Percentiles rank a stretch among this genome's conserved stretches.
phyloP scores from a whole-genome alignment of 2,329 filamentous ascomycete species.

The Teratosphaeria gauchensis region DNA sequence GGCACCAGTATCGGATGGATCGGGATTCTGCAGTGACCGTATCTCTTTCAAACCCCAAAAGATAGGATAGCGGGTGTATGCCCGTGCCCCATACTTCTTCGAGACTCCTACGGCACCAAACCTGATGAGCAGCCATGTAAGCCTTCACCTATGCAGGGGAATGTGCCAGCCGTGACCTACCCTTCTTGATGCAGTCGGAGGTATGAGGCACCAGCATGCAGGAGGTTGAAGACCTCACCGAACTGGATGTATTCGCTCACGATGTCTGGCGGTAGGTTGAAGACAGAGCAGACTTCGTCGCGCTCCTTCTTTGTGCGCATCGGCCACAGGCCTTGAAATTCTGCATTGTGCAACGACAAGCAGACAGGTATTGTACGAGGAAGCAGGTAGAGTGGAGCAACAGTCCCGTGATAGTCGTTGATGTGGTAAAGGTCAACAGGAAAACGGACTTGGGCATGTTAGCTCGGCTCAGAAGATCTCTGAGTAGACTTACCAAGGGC shows the following conservation, averaged over 20 bases:
- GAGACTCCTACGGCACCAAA: constrained; percentile 60
- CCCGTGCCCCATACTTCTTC: constrained; percentile 60
- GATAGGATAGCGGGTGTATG: constrained; percentile 57
- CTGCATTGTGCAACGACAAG: constrained; percentile 58
- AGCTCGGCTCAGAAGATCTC: no score
- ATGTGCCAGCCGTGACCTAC: no score
- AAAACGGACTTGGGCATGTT: constrained; percentile 33
- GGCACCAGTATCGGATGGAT: constrained; percentile 54
- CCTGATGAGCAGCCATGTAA: no score
- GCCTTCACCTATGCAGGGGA: no score
- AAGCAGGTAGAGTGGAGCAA: constrained; percentile 55
- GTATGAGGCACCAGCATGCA: constrained; percentile 58
- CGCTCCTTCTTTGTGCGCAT: constrained; percentile 53
- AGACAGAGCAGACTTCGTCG: constrained; percentile 55
- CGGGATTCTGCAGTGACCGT: constrained; percentile 55
- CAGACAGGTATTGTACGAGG: constrained; percentile 53
- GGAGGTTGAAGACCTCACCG: constrained; percentile 58
- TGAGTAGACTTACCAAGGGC: constrained; percentile 37
- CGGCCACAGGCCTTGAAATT: constrained; percentile 61
- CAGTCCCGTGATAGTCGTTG: constrained; percentile 55
- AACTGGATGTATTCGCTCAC: constrained; percentile 56
- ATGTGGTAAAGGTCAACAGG: constrained; percentile 56
- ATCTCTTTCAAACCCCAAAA: constrained; percentile 58
- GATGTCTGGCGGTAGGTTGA: constrained; percentile 49
- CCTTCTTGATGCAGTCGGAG: constrained; percentile 58